Percentiles rank a stretch among this genome's conserved stretches.
phyloP scores from a whole-genome alignment of 2,329 filamentous ascomycete genomes.

The Nectriaceae sp. region DNA sequence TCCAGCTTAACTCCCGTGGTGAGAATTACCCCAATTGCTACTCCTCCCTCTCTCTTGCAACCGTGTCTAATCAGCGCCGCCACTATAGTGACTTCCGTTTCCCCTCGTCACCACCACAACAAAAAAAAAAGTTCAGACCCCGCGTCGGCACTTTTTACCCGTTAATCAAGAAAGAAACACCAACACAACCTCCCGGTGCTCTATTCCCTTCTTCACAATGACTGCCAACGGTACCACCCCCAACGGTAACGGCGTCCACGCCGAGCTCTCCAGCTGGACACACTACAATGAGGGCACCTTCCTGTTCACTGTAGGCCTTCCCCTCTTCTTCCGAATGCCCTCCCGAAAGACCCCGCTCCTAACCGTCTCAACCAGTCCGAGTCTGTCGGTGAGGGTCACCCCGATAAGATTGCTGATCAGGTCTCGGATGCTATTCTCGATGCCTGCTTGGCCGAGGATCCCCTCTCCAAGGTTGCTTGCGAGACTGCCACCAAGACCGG shows the following conservation, averaged over 20 bases:
- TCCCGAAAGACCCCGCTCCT: slow-evolving; percentile 20
- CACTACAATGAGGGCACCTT: slow-evolving; percentile 70
- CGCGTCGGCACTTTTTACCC: slow-evolving; percentile 24
- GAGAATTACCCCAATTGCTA: slow-evolving; percentile 4
- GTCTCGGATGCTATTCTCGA: slow-evolving; percentile 98
- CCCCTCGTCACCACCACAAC: slow-evolving; percentile 20
- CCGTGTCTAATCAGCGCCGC: slow-evolving; percentile 17
- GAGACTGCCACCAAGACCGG: slow-evolving; percentile 99
- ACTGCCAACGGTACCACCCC: slow-evolving; percentile 50
- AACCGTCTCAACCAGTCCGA: slow-evolving; percentile 61
- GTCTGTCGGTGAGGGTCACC: slow-evolving; percentile 87
- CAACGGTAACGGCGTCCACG: slow-evolving; percentile 42
- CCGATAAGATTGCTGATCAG: slow-evolving; percentile 98
- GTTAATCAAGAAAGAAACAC: slow-evolving; percentile 1
- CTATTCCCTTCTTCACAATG: slow-evolving; percentile 53
- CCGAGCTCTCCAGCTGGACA: slow-evolving; percentile 37
- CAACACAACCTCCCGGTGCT: slow-evolving; percentile 7
- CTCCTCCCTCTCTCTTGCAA: background rate
- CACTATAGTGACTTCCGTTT: slow-evolving; percentile 23
- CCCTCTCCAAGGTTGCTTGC: slow-evolving; percentile 97
- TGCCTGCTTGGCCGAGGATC: slow-evolving; percentile 92
- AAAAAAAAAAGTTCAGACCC: slow-evolving; percentile 15
- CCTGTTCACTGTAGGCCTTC: slow-evolving; percentile 71
- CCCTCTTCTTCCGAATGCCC: slow-evolving; percentile 1
- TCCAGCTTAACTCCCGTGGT: slow-evolving; percentile 22